Conservation (phyloP, 257 asterid genomes). For the Solanum sitiens region DNA sequence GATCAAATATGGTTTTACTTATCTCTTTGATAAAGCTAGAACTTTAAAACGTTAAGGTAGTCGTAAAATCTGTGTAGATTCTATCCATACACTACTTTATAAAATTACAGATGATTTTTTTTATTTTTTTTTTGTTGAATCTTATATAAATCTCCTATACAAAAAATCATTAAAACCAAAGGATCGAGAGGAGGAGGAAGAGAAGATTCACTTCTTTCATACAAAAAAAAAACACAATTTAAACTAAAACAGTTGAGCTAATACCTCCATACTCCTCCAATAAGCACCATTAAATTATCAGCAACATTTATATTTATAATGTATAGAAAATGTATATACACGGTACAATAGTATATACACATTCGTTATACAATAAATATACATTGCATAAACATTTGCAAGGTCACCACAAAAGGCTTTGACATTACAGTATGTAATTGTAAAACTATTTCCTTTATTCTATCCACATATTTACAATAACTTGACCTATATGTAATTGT, state of each 20-base stretch:
- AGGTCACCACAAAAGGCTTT: not conserved
- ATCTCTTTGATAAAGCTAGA: too few species aligned
- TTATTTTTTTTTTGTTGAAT: not conserved
- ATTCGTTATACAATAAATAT: too few species aligned
- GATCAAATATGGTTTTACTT: too few species aligned
- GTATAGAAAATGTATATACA: not conserved
- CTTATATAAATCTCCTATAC: not conserved
- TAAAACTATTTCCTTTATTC: too few species aligned
- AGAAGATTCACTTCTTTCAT: not conserved
- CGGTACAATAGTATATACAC: not conserved
- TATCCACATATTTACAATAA: too few species aligned
- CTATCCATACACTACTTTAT: not conserved
- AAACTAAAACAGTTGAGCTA: not conserved
- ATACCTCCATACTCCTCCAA: not conserved
- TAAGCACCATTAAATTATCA: not conserved
- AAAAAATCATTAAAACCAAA: not conserved
- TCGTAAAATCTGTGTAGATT: accelerated
- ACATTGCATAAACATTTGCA: not conserved
- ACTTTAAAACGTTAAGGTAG: not conserved
- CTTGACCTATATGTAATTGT: too few species aligned
- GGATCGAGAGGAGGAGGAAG: not conserved
- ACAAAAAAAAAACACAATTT: not conserved
- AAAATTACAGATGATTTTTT: too few species aligned
- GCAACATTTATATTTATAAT: not conserved
- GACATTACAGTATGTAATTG: not conserved